Evolutionary conservation across 2,329 filamentous ascomycete species (phyloP).

Genomic region (Monosporascus cannonballus): DNA sequence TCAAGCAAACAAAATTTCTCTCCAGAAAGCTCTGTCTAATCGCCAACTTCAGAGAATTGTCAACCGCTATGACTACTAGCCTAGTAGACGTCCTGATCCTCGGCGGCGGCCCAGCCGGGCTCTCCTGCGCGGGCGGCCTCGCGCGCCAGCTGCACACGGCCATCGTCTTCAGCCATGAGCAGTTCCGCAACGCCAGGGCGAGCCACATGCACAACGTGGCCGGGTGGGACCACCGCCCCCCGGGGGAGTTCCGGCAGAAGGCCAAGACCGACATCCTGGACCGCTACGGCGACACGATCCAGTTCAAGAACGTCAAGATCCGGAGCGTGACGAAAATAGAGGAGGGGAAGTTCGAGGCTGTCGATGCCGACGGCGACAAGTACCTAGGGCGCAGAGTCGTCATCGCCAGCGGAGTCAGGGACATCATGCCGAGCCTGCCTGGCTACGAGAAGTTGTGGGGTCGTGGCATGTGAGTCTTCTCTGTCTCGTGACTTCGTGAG

Average conservation of each 20-base stretch:
- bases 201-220: conserved; percentile 39
- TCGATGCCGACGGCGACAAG: conserved; percentile 33
- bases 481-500: background rate
- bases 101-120: conserved; percentile 39
- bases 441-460: conserved; percentile 53
- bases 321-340: conserved; percentile 9
- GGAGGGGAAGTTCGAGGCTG: conserved; percentile 16
- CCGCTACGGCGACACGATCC: conserved; percentile 11
- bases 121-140: conserved; percentile 32
- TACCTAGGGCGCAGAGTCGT: conserved; percentile 48
- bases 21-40: too few relatives aligned
- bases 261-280: conserved; percentile 10
- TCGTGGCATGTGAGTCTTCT: conserved; percentile 36
- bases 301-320: conserved; percentile 15
- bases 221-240: conserved; percentile 17
- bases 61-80: background rate
- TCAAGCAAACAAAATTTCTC: too few relatives aligned
- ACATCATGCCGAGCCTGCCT: conserved; percentile 42
- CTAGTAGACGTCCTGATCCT: conserved; percentile 29
- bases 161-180: conserved; percentile 24
- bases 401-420: conserved; percentile 47
- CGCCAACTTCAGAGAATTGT: too few relatives aligned
- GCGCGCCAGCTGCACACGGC: conserved; percentile 28
- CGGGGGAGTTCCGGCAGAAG: conserved; percentile 9
- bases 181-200: conserved; percentile 35